phyloP scores from a whole-genome alignment of 2,329 filamentous ascomycete genomes.

The Arachnomyces sp. region DNA sequence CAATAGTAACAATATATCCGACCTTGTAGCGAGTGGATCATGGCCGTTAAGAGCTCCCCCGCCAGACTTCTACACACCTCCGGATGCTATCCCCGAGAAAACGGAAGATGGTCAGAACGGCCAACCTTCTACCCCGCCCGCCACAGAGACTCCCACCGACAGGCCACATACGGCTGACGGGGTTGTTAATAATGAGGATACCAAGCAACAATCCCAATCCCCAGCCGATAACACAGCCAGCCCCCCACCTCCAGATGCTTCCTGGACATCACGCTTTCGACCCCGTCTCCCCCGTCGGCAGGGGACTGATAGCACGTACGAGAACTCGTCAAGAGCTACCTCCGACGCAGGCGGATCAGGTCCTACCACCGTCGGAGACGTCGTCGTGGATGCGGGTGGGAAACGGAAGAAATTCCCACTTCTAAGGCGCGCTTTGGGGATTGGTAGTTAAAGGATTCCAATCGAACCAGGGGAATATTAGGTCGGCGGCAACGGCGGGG shows the following conservation, averaged over 20 bases:
- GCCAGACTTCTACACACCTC: not conserved
- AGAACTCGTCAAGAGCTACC: too few species aligned
- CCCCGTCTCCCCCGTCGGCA: slow-evolving; percentile 4
- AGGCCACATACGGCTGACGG: slow-evolving; percentile 13
- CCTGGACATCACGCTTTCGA: slow-evolving; percentile 10
- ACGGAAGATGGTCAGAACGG: not conserved
- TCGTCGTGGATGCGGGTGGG: slow-evolving; percentile 27
- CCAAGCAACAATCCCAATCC: not conserved
- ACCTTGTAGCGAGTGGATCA: slow-evolving; percentile 1
- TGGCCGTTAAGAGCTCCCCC: slow-evolving; percentile 19
- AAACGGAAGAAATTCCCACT: slow-evolving; percentile 40
- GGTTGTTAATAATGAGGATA: slow-evolving; percentile 5
- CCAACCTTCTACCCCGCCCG: not conserved
- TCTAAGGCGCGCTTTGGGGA: slow-evolving; percentile 38
- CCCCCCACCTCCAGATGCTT: too few species aligned
- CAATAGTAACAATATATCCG: not conserved
- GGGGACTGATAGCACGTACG: slow-evolving; percentile 3
- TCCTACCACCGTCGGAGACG: slow-evolving; percentile 14
- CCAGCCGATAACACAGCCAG: too few species aligned
- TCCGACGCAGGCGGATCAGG: too few species aligned
- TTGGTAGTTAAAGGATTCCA: slow-evolving; percentile 18
- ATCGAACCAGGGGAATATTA: too few species aligned
- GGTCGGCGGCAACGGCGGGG: too few species aligned
- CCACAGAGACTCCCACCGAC: not conserved
- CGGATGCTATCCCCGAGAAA: not conserved